Evolutionary conservation across 495 filamentous ascomycete genomes (phyloP), one percentile per base, ranked within the genome.

Genomic region (Aspergillus sclerotiicarbonarius): DNA sequence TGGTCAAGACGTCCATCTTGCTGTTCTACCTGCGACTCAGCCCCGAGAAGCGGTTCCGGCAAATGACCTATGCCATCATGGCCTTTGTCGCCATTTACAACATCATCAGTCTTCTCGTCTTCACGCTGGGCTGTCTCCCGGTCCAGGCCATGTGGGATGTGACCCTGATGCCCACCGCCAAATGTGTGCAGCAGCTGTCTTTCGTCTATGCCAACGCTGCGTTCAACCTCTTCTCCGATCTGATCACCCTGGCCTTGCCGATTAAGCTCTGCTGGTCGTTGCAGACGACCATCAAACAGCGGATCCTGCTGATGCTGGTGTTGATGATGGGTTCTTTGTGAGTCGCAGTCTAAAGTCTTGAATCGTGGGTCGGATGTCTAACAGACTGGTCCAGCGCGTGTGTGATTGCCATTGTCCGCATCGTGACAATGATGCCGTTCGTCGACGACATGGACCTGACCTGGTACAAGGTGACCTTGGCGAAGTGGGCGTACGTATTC

Each of bases 21-120:
- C 58, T 77, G 5, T 67, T 71, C 55, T 79, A 74, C 58, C 63
- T 73, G 46, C 73, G 74, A 41, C 66, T 81, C n/a, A 67, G 65
- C 25, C 68, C 69, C 29, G 55, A 63, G 10, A 59, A 55, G 33
- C 46, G 46, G 30, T 60, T 67, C 51, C 63, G 65, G 3, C 32
- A 51, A 20, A 49, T 54, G 19, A 60, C 59, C 8, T 66, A 51
- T 39, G 30, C n/a, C 15, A 47, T 60, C 35, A 53, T 67, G n/a
- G 33, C 20, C 30, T 53, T 70, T 37, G 64, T 62, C n/a, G 50
- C 57, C 1, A 16, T 55, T 15, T 66, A 61, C 57, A 60, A 56
- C 19, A 30, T 68, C 16, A 41, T 62, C 19, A 59, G 56, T 31
- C 25, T 59, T 12, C 43, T 59, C 20, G n/a, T 59, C 30, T 59